Conservation (phyloP, 305 asterid species). For the Rubia balearica region DNA sequence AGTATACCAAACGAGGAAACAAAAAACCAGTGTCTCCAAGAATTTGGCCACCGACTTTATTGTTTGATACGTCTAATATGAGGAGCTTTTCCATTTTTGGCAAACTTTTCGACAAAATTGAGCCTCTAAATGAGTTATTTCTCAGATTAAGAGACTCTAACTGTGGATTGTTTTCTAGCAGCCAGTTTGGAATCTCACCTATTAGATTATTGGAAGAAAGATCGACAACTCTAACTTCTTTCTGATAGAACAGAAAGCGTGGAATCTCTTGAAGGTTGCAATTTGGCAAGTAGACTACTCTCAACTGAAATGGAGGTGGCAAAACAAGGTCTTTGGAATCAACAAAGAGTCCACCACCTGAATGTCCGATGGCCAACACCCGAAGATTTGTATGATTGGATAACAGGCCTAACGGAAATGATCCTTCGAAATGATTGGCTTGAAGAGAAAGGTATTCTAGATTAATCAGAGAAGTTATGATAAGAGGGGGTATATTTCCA, state of each 20-base stretch:
- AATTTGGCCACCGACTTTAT: constrained; percentile 6
- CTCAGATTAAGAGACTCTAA: neutral
- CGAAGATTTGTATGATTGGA: constrained; percentile 17
- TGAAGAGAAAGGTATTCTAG: constrained; percentile 20
- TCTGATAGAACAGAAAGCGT: constrained; percentile 13
- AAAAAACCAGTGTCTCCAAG: constrained; percentile 9
- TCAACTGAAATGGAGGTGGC: constrained; percentile 27
- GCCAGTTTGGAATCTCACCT: constrained; percentile 20
- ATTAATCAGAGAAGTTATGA: constrained; percentile 7
- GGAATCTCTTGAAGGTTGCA: constrained; percentile 11
- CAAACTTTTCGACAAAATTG: neutral
- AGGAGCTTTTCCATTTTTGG: neutral
- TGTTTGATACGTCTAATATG: constrained; percentile 9
- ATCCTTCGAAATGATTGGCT: constrained; percentile 11
- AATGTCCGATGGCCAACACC: neutral
- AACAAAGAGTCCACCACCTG: constrained; percentile 7
- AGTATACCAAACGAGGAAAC: neutral
- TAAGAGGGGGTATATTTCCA: constrained; percentile 19
- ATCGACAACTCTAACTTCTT: constrained; percentile 8
- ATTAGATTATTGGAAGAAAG: constrained; percentile 8
- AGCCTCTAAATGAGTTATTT: constrained; percentile 11
- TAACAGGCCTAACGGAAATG: constrained; percentile 11
- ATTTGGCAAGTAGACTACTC: constrained; percentile 4
- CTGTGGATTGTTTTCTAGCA: constrained; percentile 14
- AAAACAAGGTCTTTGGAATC: constrained; percentile 16